Evolutionary conservation across 2,329 filamentous ascomycete species (phyloP), one percentile per base, ranked within the genome.

Genomic region (Cladophialophora immunda): DNA sequence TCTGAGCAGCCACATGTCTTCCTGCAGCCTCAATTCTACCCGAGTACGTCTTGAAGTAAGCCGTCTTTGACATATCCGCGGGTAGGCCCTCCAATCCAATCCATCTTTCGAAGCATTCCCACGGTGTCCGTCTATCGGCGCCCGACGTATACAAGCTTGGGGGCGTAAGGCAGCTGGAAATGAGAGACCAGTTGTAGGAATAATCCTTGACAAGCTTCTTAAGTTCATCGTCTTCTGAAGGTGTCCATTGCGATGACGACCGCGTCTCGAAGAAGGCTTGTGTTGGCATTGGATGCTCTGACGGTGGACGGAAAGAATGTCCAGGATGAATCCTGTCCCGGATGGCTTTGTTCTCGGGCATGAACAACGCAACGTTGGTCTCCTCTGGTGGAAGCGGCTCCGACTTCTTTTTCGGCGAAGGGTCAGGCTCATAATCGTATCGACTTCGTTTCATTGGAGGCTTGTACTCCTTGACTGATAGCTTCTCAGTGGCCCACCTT

Each of bases 81-180:
- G 95, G 94, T 41, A 97, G 83, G 0, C 94, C 93, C 80, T 98
- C 95, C 13, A 98, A 82, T 72, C 92, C 90, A 62, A 97, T 91
- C 94, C 94, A 99, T 52, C 95, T 88, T 79, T 99, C 95, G 74
- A 99, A 99, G 76, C 95, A 99, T 80, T 99, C 95, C 95, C 95
- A 99, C 0, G 94, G 93, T 2, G 94, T 98, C 56, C 95, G 88
- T 68, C 95, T 87, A 76, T 98, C 94, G 11, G 93, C 89, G 1
- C 92, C 93, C 22, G 94, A 94, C n/a, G 89, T 86, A 75, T 93
- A 96, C 15, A 89, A 77, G 0, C 93, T 96, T 60, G 88, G 88
- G 17, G 90, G 86, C 1, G 88, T 86, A 61, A 98, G 82, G 67
- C 94, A 90, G 72, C 88, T 92, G 1, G 94, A 92, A 62, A 98